Conservation (phyloP, 352 stramenopile species). For the Achlya hypogyna region DNA sequence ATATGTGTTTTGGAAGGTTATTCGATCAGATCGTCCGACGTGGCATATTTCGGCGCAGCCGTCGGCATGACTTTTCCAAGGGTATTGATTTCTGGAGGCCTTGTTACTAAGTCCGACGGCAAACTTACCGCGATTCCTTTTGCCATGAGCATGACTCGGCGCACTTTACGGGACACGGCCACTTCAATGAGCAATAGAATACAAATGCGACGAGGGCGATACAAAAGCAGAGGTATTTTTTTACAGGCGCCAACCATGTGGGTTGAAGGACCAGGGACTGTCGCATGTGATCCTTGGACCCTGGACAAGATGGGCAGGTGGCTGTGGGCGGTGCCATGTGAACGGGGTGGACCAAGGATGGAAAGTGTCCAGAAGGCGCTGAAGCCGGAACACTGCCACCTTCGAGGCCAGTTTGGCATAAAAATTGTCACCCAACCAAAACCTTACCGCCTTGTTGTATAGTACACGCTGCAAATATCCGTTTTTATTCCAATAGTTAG, state of each 20-base stretch:
- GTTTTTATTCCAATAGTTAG: no score
- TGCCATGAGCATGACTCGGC: neutral
- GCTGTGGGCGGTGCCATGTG: no score
- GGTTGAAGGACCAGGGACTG: constrained; percentile 11
- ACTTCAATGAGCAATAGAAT: constrained; percentile 1
- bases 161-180: neutral
- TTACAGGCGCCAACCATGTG: neutral
- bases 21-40: neutral
- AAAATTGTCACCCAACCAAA: no score
- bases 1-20: neutral
- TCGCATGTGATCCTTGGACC: neutral
- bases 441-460: no score
- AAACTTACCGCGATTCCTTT: neutral
- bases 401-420: no score
- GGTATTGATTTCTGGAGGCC: neutral
- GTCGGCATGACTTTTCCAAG: neutral
- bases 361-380: no score
- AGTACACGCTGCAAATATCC: no score
- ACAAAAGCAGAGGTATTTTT: neutral
- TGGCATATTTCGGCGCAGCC: neutral
- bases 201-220: neutral
- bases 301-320: no score
- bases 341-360: no score
- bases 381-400: no score
- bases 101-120: neutral